Percentiles rank a stretch among this genome's conserved stretches.
These are phyloP conservation scores for Brassica carinata DNA, from an alignment of 345 rosid species.

Conservation along the genomic window DNA sequence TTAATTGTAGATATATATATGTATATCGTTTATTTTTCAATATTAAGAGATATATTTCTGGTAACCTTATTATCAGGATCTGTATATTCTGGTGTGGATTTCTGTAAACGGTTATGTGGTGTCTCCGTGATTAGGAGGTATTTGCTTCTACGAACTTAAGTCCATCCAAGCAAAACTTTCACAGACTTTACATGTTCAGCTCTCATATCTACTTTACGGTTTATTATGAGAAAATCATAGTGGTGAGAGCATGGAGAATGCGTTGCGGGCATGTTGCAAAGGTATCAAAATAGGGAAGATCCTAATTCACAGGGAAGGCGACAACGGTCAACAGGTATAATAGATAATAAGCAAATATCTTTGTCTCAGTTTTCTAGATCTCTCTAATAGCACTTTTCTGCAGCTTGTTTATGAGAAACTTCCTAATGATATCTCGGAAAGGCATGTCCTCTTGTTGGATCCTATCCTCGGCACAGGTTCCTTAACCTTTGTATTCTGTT, in stretches of 20 bases:
- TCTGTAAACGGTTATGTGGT: conserved; percentile 92
- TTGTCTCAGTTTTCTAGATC: not conserved
- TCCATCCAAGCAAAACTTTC: conserved; percentile 3
- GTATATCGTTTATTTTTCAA: not conserved
- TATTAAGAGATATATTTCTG: not conserved
- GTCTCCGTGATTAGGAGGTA: conserved; percentile 95
- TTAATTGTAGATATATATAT: not conserved
- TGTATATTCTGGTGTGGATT: conserved; percentile 91
- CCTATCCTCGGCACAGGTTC: conserved; percentile 95
- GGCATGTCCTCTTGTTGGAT: conserved; percentile 86
- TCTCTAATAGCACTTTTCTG: not conserved
- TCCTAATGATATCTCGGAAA: conserved; percentile 81
- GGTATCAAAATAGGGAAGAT: conserved; percentile 95
- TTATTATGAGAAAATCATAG: conserved; percentile 36
- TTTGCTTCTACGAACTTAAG: conserved; percentile 18
- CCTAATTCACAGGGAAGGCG: conserved; percentile 94
- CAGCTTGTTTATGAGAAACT: conserved; percentile 91
- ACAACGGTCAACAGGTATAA: conserved; percentile 82
- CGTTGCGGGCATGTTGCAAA: conserved; percentile 93
- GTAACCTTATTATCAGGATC: conserved; percentile 54
- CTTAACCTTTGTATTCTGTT: not conserved
- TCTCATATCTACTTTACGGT: not conserved
- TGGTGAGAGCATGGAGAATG: conserved; percentile 99
- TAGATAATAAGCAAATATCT: conserved; percentile 13
- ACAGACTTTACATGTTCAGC: not conserved